Percentiles rank a stretch among this genome's conserved stretches.
These are phyloP conservation scores for Zymoseptoria ardabiliae DNA, from an alignment of 2,329 filamentous ascomycete genomes.

Conservation along the genomic window DNA sequence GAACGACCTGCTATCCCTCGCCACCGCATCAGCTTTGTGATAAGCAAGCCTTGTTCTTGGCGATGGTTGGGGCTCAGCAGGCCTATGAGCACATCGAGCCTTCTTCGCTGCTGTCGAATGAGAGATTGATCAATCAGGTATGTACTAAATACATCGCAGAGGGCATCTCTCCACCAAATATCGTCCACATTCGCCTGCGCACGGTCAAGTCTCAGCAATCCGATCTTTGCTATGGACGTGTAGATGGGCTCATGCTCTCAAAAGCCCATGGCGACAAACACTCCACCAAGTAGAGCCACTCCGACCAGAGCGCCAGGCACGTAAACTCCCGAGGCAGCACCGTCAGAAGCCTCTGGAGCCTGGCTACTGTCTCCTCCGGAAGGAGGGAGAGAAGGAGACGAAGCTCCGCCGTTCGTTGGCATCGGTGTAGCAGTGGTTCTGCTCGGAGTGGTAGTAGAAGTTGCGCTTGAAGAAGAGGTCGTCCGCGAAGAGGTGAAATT, in stretches of 20 bases:
- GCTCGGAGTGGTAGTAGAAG: too few species aligned
- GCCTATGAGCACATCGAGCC: background rate
- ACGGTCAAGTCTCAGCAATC: background rate
- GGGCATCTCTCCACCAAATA: background rate
- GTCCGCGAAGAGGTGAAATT: background rate
- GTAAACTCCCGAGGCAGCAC: too few species aligned
- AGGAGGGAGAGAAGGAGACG: background rate
- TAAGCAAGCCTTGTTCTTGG: background rate
- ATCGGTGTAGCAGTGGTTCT: background rate
- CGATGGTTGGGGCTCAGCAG: background rate
- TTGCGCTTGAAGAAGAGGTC: background rate
- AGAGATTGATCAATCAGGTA: background rate
- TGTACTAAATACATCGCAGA: background rate
- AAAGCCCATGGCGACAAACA: background rate
- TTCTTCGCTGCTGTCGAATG: background rate
- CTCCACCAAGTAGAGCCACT: background rate
- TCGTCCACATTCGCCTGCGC: background rate
- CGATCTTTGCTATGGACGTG: background rate
- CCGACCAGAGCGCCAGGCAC: background rate
- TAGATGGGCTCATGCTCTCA: background rate
- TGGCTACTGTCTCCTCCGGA: background rate
- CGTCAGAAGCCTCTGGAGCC: too few species aligned
- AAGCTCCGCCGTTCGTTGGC: background rate
- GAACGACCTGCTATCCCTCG: background rate
- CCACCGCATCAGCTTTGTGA: background rate